Conservation (phyloP, 441 rosid species). For the Daphne laureola region DNA sequence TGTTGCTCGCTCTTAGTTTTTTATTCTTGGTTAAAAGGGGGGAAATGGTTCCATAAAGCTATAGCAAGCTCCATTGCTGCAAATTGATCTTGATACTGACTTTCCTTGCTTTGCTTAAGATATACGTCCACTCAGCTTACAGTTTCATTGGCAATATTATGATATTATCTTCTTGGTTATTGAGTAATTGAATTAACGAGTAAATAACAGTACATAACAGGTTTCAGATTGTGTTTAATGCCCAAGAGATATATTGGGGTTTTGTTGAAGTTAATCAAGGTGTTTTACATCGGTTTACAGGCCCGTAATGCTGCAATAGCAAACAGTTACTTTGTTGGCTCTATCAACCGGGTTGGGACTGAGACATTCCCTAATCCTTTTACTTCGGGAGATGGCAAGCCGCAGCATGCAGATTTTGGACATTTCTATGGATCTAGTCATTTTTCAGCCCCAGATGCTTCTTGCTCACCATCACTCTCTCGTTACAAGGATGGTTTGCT, state of each 20-base stretch:
- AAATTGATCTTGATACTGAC: too few relatives aligned
- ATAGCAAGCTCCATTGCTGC: too few relatives aligned
- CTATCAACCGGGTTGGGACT: conserved; percentile 95
- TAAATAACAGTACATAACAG: too few relatives aligned
- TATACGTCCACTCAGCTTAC: too few relatives aligned
- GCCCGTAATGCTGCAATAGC: conserved; percentile 97
- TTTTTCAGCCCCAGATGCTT: conserved; percentile 92
- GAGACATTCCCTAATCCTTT: conserved; percentile 90
- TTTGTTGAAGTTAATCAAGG: conserved; percentile 7
- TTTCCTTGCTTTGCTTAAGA: too few relatives aligned
- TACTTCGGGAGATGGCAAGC: conserved; percentile 92
- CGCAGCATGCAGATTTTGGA: conserved; percentile 75
- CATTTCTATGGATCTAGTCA: conserved; percentile 94
- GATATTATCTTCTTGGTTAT: too few relatives aligned
- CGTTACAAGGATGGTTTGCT: conserved; percentile 71
- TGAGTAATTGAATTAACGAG: too few relatives aligned
- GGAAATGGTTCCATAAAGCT: too few relatives aligned
- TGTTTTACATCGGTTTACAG: conserved; percentile 26
- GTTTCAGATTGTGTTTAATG: neutral
- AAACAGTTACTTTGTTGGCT: conserved; percentile 88
- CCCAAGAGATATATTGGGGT: neutral
- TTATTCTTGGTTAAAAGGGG: too few relatives aligned
- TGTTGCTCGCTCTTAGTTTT: too few relatives aligned
- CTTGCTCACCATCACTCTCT: conserved; percentile 84
- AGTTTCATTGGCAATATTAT: too few relatives aligned